Conservation (phyloP, 352 stramenopile genomes). For the Pythium rhizo-oryzae region DNA sequence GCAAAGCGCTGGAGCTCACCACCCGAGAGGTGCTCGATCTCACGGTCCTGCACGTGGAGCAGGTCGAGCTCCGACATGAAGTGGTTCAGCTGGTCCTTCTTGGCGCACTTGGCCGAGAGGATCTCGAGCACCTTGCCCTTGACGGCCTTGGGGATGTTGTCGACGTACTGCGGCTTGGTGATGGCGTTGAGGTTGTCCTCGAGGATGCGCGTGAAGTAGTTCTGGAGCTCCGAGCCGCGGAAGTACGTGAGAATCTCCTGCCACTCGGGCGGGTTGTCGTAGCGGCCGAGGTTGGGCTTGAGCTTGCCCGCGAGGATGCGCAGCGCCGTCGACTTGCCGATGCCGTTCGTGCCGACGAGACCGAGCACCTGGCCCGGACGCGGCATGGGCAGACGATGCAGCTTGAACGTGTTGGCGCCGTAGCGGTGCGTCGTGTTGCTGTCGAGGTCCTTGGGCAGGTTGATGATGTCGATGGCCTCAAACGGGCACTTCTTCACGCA, state of each 20-base stretch:
- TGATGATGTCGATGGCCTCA: slow-evolving; percentile 99
- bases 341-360: slow-evolving; percentile 99
- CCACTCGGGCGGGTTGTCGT: slow-evolving; percentile 98
- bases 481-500: slow-evolving; percentile 99
- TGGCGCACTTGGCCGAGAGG: slow-evolving; percentile 93
- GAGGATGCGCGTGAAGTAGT: slow-evolving; percentile 99
- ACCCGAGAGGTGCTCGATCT: slow-evolving; percentile 96
- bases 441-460: slow-evolving; percentile 99
- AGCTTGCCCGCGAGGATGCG: slow-evolving; percentile 99
- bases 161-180: slow-evolving; percentile 99
- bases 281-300: slow-evolving; percentile 99
- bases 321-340: slow-evolving; percentile 99
- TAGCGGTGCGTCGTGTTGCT: slow-evolving; percentile 99
- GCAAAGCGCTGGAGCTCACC: slow-evolving; percentile 99
- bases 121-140: slow-evolving; percentile 96
- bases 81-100: slow-evolving; percentile 77
- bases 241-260: slow-evolving; percentile 99
- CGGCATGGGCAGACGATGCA: slow-evolving; percentile 98
- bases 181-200: slow-evolving; percentile 99
- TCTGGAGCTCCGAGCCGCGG: slow-evolving; percentile 97
- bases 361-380: slow-evolving; percentile 98
- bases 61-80: slow-evolving; percentile 95
- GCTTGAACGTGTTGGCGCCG: slow-evolving; percentile 99
- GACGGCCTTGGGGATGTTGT: slow-evolving; percentile 98
- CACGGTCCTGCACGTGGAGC: slow-evolving; percentile 96